Evolutionary conservation across 2,329 filamentous ascomycete genomes (phyloP).

Genomic region (Botrytis aclada): DNA sequence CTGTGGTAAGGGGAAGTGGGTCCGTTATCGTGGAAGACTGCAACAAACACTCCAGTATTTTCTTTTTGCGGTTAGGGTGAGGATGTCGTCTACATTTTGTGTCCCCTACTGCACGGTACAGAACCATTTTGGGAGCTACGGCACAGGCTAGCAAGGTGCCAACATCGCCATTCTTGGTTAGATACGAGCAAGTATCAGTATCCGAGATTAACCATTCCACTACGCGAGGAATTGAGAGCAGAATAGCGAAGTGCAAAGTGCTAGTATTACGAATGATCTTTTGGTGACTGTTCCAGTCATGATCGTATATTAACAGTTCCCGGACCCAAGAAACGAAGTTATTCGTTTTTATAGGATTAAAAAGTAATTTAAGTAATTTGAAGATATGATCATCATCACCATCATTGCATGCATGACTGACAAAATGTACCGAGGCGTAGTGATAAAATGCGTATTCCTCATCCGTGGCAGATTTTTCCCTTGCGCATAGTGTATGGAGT

Average conservation of each 20-base stretch:
- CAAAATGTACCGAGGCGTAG: neutral
- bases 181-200: neutral
- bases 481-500: neutral
- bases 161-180: neutral
- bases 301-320: neutral
- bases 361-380: neutral
- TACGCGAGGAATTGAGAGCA: neutral
- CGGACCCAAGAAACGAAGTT: neutral
- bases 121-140: neutral
- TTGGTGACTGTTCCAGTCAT: too few species aligned
- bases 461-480: neutral
- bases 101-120: fast-evolving
- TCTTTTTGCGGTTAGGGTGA: neutral
- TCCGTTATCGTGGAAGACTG: fast-evolving
- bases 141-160: neutral
- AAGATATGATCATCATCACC: neutral
- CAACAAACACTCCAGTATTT: neutral
- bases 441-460: neutral
- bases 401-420: neutral
- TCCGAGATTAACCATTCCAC: neutral
- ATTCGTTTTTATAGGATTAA: neutral
- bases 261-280: neutral
- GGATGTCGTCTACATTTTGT: neutral
- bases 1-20: fast-evolving
- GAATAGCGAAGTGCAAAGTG: neutral